phyloP scores from a whole-genome alignment of 306 rosid genomes.

The Rosa chinensis region DNA sequence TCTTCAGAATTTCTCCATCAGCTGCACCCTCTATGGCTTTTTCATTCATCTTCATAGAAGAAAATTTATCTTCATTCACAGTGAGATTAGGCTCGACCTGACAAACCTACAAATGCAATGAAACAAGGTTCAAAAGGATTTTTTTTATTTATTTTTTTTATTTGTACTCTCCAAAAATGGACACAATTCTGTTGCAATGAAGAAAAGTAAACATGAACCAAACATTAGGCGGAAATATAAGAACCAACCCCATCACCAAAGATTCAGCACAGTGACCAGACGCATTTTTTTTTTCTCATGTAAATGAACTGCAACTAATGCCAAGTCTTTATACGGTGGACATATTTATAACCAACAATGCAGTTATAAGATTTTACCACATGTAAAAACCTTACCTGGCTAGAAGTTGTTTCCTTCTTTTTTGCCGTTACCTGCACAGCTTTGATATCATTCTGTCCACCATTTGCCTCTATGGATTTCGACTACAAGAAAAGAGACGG shows the following conservation, averaged over 20 bases:
- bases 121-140: no score
- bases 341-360: not conserved
- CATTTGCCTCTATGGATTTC: slow-evolving; percentile 13
- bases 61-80: no score
- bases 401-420: slow-evolving; percentile 20
- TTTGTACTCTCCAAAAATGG: no score
- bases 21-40: no score
- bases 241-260: not conserved
- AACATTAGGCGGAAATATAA: no score
- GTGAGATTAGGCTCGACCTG: no score
- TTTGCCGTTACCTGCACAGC: slow-evolving; percentile 32
- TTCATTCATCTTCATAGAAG: no score
- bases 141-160: no score
- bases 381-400: slow-evolving; percentile 28
- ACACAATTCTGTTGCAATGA: no score
- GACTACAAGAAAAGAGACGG: slow-evolving; percentile 25
- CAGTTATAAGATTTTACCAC: not conserved
- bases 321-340: not conserved
- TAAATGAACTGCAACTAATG: not conserved
- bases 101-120: no score
- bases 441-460: slow-evolving; percentile 15
- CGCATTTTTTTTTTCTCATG: not conserved
- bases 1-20: no score
- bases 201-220: no score
- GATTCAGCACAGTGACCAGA: not conserved